Evolutionary conservation across 129 eudicot species (phyloP), one percentile per base, ranked within the genome.

Genomic region (Arctium minus): DNA sequence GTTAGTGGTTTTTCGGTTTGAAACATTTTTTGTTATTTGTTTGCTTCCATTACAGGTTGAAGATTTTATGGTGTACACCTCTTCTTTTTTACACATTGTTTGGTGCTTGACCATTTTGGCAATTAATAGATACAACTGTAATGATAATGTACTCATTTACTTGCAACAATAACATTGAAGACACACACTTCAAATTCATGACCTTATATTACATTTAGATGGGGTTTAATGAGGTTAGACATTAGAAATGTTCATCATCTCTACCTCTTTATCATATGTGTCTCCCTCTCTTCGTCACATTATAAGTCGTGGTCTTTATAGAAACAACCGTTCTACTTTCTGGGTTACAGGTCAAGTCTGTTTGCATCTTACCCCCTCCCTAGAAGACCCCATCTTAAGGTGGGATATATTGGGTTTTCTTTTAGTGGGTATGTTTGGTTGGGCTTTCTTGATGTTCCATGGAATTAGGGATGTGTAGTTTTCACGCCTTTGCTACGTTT

Each of bases 31-130:
- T 73, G 79, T 60, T 77, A 31, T 40, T 73, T 84, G 74, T 83
- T 83, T 70, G 50, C 6, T 71, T 71, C 75, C 68, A 71, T 74
- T 56, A 71, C 68, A 77, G 48, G 31, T 56, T 70, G 38, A 71
- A 12, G 37, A 6, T 64, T 78, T 70, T 78, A 70, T 22, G 27
- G 36, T 84, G 69, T 82, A 42, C 76, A 75, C 53, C 77, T 82
- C 53, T 69, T 72, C 9, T 30, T 75, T 64, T 30, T 77, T 72
- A 84, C 83, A 79, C 76, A 73, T 84, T 70, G 80, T 84, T 84
- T 84, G 83, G 87, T 79, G 69, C 86, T 72, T 78, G 48, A 77
- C 71, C 78, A 70, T 64, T 71, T 70, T 40, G 31, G 67, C 74
- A 77, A 27, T 76, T 72, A 76, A 50, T 70, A 11, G 50, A 60